Evolutionary conservation across 2,329 filamentous ascomycete species (phyloP), one percentile per base, ranked within the genome.

Genomic region (Fusarium musae): DNA sequence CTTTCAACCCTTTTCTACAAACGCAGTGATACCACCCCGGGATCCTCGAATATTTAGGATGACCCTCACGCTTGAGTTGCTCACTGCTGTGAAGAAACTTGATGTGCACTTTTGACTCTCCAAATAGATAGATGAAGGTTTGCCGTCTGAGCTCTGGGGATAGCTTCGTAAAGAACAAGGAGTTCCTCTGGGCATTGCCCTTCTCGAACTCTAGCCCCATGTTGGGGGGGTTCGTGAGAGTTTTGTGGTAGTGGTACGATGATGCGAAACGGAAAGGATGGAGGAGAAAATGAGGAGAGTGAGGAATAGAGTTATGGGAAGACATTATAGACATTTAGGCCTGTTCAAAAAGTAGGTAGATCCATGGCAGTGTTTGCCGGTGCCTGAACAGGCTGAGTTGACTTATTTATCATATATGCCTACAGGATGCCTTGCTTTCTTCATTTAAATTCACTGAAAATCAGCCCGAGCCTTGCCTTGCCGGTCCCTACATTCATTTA

Each of bases 121-220:
- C 67, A 23, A 69, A 63, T 2, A 69, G 53, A 5, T 65, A 28
- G 8, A 66, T n/a, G 5, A 66, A 60, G 5, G 66, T 66, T 15
- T 53, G 28, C 3, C 46, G 61, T 7, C 47, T 26, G 46, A 59
- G 28, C 4, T 67, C 64, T 0, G 53, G 39, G 11, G 23, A 9
- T 4, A 67, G 44, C 9, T 60, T 66, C 16, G 30, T 32, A 56
- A 67, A 67, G 37, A 67, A 30, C 4, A 2, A 32, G 19, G 64
- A 66, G 23, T 12, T 3, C 4, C 4, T 16, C n/a, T 67, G 61
- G 9, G 21, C n/a, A 2, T 59, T 39, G 16, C 64, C 64, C 19
- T 34, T 39, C 2, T 30, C 30, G 13, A 66, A 64, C n/a, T 40
- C 30, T 4, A 16, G 8, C 37, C 28, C 30, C 64, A 66, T 65